Evolutionary conservation across 2,329 filamentous ascomycete genomes (phyloP).

Genomic region (Pestalotiopsis sp.): DNA sequence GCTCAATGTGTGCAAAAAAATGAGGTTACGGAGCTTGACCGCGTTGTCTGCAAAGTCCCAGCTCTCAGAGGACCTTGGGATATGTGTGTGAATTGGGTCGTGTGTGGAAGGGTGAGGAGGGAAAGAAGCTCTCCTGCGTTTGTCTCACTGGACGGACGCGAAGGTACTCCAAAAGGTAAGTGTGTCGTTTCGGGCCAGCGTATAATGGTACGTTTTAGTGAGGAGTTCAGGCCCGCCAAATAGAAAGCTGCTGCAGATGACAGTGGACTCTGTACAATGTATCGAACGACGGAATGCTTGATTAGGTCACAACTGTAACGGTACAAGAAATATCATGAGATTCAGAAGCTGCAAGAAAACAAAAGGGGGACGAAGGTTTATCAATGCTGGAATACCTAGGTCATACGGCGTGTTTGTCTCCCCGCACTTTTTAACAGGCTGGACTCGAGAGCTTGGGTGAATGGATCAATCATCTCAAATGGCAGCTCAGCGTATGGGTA

Average conservation of each 20-base stretch:
- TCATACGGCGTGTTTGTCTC: not conserved
- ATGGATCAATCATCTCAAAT: not conserved
- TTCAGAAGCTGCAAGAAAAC: not conserved
- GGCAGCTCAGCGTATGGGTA: not conserved
- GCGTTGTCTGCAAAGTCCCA: slow-evolving; percentile 6
- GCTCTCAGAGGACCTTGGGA: slow-evolving; percentile 2
- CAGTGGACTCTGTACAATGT: not conserved
- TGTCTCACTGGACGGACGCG: not conserved
- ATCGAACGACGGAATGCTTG: not conserved
- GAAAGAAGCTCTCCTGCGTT: not conserved
- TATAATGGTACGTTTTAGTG: not conserved
- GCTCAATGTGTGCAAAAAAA: not conserved
- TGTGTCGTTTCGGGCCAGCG: not conserved
- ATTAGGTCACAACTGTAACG: not conserved
- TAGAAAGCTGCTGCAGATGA: not conserved
- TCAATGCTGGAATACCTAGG: not conserved
- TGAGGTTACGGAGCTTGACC: not conserved
- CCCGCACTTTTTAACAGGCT: not conserved
- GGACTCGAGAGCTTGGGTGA: not conserved
- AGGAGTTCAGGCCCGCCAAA: not conserved
- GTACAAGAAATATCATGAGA: not conserved
- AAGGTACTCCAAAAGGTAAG: not conserved
- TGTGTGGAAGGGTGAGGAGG: not conserved
- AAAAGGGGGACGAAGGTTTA: not conserved
- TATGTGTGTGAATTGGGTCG: not conserved